A percentile compares a stretch with the other conserved stretches of the same genome.
These are phyloP conservation scores for Metschnikowia anglica DNA, from an alignment of 805 yeast genomes.

Conservation along the genomic window DNA sequence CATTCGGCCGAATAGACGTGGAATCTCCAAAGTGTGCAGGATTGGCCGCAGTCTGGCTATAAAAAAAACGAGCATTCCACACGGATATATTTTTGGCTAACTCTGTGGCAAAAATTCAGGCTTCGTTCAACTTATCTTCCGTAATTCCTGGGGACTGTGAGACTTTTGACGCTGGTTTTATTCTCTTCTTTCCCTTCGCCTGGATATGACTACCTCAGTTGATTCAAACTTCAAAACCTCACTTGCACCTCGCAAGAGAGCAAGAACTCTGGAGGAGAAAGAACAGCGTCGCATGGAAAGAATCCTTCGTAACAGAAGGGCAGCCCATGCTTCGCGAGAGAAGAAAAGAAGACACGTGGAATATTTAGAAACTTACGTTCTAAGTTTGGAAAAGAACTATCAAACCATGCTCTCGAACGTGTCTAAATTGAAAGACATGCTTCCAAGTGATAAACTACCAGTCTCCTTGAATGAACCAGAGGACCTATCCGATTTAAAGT, in stretches of 20 bases:
- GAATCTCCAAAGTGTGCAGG: too few species aligned
- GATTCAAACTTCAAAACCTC: conserved; percentile 39
- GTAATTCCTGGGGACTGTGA: conserved; percentile 2
- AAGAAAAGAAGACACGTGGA: conserved; percentile 93
- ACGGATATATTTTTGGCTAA: neutral
- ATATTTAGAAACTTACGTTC: conserved; percentile 64
- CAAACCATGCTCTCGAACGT: conserved; percentile 27
- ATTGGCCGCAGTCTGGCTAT: conserved; percentile 4
- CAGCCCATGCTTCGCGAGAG: conserved; percentile 97
- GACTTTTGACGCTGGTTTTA: neutral
- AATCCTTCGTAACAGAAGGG: conserved; percentile 88
- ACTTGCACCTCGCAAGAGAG: conserved; percentile 93
- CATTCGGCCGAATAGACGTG: neutral
- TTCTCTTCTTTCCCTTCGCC: neutral
- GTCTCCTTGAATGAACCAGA: conserved; percentile 13
- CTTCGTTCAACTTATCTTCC: neutral
- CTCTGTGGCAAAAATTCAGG: neutral
- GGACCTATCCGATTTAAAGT: conserved; percentile 18
- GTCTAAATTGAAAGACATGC: conserved; percentile 16
- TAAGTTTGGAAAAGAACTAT: conserved; percentile 40
- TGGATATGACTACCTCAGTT: conserved; percentile 14
- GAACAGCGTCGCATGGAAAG: conserved; percentile 95
- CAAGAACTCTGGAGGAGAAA: conserved; percentile 94
- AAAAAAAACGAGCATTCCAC: neutral
- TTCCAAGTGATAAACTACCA: conserved; percentile 12